Evolutionary conservation across 352 stramenopile genomes (phyloP).

Genomic region (Ophiocytium majus): DNA sequence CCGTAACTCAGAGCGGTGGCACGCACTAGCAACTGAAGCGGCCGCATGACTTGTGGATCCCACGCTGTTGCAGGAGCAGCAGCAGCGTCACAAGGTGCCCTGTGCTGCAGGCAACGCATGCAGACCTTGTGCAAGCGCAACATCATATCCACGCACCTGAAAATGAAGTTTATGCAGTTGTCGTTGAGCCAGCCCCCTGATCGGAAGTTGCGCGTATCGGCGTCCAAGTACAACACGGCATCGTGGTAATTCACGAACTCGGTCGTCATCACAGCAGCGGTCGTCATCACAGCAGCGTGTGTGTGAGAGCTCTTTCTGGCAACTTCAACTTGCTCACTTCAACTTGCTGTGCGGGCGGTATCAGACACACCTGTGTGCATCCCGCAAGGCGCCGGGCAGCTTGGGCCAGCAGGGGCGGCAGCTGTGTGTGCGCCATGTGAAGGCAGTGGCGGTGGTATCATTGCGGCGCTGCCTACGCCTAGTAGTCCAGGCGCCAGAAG

Average conservation of each 20-base stretch:
- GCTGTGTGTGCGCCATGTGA: too few species aligned
- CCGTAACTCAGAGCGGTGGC: background rate
- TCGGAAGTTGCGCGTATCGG: conserved; percentile 37
- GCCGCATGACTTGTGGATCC: background rate
- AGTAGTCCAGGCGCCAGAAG: too few species aligned
- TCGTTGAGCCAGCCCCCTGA: conserved; percentile 52
- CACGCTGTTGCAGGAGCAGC: too few species aligned
- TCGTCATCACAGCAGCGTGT: too few species aligned
- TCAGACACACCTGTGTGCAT: too few species aligned
- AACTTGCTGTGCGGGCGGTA: too few species aligned
- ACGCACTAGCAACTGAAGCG: background rate
- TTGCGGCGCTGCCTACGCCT: too few species aligned
- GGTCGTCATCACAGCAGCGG: conserved; percentile 19
- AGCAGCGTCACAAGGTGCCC: background rate
- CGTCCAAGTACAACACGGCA: conserved; percentile 38
- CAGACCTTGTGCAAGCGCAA: background rate
- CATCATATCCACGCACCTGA: conserved; percentile 10
- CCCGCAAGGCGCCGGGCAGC: too few species aligned
- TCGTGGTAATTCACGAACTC: conserved; percentile 56
- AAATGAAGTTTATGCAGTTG: conserved; percentile 56
- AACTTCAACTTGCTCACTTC: too few species aligned
- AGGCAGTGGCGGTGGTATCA: too few species aligned
- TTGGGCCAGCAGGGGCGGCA: too few species aligned
- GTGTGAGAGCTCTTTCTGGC: too few species aligned
- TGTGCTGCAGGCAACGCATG: background rate